These are phyloP conservation scores for Lycium ferocissimum DNA, from an alignment of 257 asterid genomes.

Conservation along the genomic window DNA sequence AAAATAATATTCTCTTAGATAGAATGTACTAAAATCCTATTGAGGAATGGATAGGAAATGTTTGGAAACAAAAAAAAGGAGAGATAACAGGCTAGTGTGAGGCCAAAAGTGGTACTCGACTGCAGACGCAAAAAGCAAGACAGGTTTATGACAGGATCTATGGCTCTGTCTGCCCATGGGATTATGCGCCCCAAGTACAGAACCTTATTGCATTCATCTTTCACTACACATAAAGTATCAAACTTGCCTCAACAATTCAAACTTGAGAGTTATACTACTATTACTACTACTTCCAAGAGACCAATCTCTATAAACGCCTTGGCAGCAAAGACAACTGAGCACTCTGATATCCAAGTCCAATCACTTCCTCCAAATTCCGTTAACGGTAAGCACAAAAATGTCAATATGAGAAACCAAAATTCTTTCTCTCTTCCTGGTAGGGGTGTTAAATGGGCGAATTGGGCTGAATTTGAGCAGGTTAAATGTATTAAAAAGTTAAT, in stretches of 20 bases:
- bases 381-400: not conserved
- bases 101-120: not conserved
- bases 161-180: conserved; percentile 20
- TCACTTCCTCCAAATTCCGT: not conserved
- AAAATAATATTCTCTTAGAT: too few species aligned
- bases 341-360: conserved; percentile 8
- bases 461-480: too few species aligned
- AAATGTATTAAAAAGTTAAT: too few species aligned
- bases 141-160: not conserved
- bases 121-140: not conserved
- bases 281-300: not conserved
- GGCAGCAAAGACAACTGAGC: conserved; percentile 17
- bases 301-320: not conserved
- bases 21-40: too few species aligned
- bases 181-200: not conserved
- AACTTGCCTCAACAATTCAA: not conserved
- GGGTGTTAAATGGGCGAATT: too few species aligned
- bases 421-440: too few species aligned
- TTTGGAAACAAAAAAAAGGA: too few species aligned
- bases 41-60: too few species aligned
- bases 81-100: not conserved
- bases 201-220: not conserved
- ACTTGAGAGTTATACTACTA: not conserved
- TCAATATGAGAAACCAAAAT: not conserved
- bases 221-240: not conserved